Conservation (phyloP, 2,329 filamentous ascomycete species). For the Xylaria sp. region DNA sequence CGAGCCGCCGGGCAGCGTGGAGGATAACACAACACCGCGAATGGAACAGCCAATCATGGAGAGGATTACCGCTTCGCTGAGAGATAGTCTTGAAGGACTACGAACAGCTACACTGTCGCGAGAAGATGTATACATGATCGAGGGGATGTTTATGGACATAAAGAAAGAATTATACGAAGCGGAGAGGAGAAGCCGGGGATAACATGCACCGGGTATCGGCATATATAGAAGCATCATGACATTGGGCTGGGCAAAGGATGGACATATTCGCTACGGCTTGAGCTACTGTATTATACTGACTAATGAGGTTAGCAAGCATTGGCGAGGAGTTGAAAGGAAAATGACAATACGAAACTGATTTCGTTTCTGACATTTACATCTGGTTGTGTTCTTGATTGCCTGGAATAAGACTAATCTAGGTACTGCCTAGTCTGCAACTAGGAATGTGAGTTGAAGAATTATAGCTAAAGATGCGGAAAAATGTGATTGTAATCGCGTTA, state of each 20-base stretch:
- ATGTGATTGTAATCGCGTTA: too few species aligned
- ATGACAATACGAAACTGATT: slow-evolving; percentile 19
- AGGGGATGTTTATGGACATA: slow-evolving; percentile 83
- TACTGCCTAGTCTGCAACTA: neutral
- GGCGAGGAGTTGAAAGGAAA: slow-evolving; percentile 30
- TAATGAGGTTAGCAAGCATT: slow-evolving; percentile 29
- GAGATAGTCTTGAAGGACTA: slow-evolving; percentile 68
- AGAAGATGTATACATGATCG: slow-evolving; percentile 75
- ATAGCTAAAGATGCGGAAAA: too few species aligned
- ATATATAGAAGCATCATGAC: slow-evolving; percentile 30
- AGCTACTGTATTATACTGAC: slow-evolving; percentile 23
- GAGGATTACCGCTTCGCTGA: slow-evolving; percentile 66
- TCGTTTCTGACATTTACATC: neutral
- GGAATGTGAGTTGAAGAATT: too few species aligned
- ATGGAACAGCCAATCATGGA: slow-evolving; percentile 52
- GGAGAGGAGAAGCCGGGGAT: slow-evolving; percentile 63
- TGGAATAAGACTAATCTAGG: neutral
- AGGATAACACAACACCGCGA: slow-evolving; percentile 35
- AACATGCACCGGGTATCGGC: slow-evolving; percentile 5
- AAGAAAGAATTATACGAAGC: slow-evolving; percentile 79
- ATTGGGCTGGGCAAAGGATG: slow-evolving; percentile 12
- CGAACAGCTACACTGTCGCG: slow-evolving; percentile 69
- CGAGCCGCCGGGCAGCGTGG: slow-evolving; percentile 5
- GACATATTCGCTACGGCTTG: slow-evolving; percentile 10
- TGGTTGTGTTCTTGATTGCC: neutral